Evolutionary conservation across 2,329 filamentous ascomycete genomes (phyloP), one percentile per base, ranked within the genome.

Genomic region (Aspergillus ibericus): DNA sequence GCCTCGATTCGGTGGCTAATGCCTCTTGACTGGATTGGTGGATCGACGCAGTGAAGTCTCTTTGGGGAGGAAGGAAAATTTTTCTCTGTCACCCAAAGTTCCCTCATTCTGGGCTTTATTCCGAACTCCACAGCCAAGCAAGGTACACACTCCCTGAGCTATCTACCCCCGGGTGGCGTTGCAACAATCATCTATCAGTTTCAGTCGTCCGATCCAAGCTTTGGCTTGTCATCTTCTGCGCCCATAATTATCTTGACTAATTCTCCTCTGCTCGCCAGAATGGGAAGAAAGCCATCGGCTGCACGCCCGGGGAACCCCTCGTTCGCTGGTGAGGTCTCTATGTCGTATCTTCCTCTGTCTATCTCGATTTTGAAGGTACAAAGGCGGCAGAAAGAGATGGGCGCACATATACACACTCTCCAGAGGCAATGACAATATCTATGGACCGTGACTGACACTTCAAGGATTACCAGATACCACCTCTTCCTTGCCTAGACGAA

Each of bases 401-500:
- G 15, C 4, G 6, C 25, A 48, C n/a, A 32, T n/a, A 15, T 10
- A 27, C 5, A 16, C 6, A 18, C 4, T 10, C 15, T 48, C 4
- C 9, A 22, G 20, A 29, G 9, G 12, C 25, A 29, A 16, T 29
- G 15, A n/a, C 25, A 32, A 29, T 10, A 16, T 53, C 15, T 5
- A 52, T 52, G 18, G 10, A 20, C 13, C 15, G 9, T 13, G 27
- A 22, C 42, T 38, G 40, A 56, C 16, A 15, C 13, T 20, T 36
- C 12, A 35, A 13, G 29, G 27, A 36, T 35, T 40, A 35, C 34
- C 40, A 59, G 61, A 60, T 48, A 46, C 7, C 6, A 15, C 36
- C 6, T 42, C 59, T 16, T 52, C 52, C 15, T 29, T 56, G 2
- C 56, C 65, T 13, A 63, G 67, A 58, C 68, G 68, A 36, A 68